phyloP scores from a whole-genome alignment of 1,284 basidiomycete species.

The Takashimella koratensis region DNA sequence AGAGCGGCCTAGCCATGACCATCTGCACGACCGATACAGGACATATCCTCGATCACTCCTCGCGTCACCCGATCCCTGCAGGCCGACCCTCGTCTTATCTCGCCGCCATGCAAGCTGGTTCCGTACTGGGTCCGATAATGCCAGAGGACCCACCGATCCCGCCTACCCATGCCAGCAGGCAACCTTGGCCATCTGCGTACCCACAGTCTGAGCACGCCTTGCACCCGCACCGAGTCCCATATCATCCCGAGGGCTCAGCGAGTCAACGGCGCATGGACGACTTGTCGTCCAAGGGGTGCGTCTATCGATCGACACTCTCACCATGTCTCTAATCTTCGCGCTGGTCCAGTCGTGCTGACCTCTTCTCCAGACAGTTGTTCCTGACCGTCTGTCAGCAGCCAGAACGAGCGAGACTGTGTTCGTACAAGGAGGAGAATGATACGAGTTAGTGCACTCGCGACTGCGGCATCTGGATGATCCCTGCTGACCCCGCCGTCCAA shows the following conservation, averaged over 20 bases:
- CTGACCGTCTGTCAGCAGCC: slow-evolving; percentile 46
- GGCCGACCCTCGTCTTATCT: too few species aligned
- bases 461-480: not conserved
- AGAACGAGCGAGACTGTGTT: slow-evolving; percentile 47
- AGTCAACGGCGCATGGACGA: not conserved
- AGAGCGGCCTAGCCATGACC: too few species aligned
- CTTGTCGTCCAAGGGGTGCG: not conserved
- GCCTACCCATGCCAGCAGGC: not conserved
- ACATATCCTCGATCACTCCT: too few species aligned
- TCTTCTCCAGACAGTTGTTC: slow-evolving; percentile 1
- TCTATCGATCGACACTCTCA: too few species aligned
- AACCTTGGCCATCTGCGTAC: too few species aligned
- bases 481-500: not conserved
- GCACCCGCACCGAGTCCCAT: too few species aligned
- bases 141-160: not conserved
- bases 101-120: not conserved
- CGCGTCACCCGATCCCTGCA: too few species aligned
- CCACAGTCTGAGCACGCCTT: too few species aligned
- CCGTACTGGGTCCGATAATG: not conserved
- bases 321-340: too few species aligned
- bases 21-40: too few species aligned
- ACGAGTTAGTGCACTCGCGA: slow-evolving; percentile 43
- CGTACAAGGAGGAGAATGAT: slow-evolving; percentile 51
- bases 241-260: not conserved
- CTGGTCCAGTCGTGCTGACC: not conserved